phyloP scores from a whole-genome alignment of 441 rosid genomes.

The Jatropha multifida region DNA sequence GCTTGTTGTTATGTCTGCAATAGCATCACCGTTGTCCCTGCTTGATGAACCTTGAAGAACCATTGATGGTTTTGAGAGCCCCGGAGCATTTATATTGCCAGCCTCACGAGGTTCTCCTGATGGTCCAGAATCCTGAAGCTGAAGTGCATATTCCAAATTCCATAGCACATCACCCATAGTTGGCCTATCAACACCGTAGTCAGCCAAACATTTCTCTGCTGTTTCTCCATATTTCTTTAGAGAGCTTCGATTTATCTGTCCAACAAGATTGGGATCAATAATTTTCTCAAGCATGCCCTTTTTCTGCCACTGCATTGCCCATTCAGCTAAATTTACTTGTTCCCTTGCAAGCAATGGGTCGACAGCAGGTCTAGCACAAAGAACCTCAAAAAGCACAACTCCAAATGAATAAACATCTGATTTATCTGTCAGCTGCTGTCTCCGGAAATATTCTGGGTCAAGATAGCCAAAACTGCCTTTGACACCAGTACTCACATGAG shows the following conservation, averaged over 20 bases:
- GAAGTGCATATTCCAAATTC: slow-evolving; percentile 76
- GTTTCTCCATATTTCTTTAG: slow-evolving; percentile 84
- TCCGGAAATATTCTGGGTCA: slow-evolving; percentile 87
- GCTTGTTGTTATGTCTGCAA: slow-evolving; percentile 54
- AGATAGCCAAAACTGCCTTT: slow-evolving; percentile 95
- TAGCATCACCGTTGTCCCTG: slow-evolving; percentile 35
- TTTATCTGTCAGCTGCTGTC: slow-evolving; percentile 90
- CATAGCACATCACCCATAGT: slow-evolving; percentile 88
- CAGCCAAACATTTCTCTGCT: slow-evolving; percentile 91
- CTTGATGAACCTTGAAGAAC: slow-evolving; percentile 30
- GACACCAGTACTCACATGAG: slow-evolving; percentile 87
- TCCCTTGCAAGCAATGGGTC: slow-evolving; percentile 81
- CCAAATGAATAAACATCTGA: slow-evolving; percentile 91
- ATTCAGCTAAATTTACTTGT: slow-evolving; percentile 85
- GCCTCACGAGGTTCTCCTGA: slow-evolving; percentile 35
- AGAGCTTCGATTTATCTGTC: slow-evolving; percentile 58
- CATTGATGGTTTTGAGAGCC: slow-evolving; percentile 12
- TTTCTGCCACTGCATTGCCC: slow-evolving; percentile 95
- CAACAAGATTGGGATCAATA: slow-evolving; percentile 57
- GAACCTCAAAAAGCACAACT: slow-evolving; percentile 79
- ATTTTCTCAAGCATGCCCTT: slow-evolving; percentile 69
- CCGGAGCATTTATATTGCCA: slow-evolving; percentile 20
- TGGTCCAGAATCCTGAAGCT: slow-evolving; percentile 67
- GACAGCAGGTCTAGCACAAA: slow-evolving; percentile 86
- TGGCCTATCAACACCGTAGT: slow-evolving; percentile 90